Evolutionary conservation across 805 yeast genomes (phyloP), one percentile per base, ranked within the genome.

Genomic region (Lipomyces kockii): DNA sequence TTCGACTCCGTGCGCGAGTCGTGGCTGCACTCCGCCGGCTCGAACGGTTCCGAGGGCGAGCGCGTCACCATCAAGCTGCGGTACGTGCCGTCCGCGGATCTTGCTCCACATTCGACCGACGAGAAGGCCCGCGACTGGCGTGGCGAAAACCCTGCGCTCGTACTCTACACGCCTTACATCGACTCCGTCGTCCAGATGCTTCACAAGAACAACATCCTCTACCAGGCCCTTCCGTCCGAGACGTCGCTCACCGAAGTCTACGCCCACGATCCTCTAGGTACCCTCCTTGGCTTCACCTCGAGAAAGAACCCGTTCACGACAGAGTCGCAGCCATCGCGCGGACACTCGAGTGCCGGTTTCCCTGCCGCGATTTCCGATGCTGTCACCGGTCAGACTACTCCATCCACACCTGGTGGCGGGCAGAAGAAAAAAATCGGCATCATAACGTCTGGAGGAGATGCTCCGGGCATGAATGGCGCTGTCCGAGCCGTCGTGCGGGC

Each of bases 381-480:
- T 11, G 60, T 49, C 27, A 6, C 35, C 17, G 25, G 32, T 17
- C 32, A 4, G 11, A 22, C 64, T 29, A 35, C 60, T 35, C 43
- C 55, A 49, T 55, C 64, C 20, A 61, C 51, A 2, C 27, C 69
- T 34, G 60, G 63, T 12, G 58, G 63, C 22, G 61, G 25, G 14
- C 76, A 68, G 68, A 78, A 80, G 74, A 81, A 87, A 79, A 86
- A 87, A 73, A 91, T 95, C 71, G 99, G 97, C 3, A 95, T 95
- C 61, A 92, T 95, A 94, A 95, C 98, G 5, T 91, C 97, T 0
- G 99, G 99, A 74, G 99, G 99, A 80, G 99, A 95, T 78, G 90
- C 98, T 62, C 99, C 96, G 37, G 99, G 99, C 75, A 95, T 95
- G 99, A 92, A 92, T 79, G 94, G 98, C 3, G 91, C 89, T 34